These are phyloP conservation scores for Periconia sp. DNA, from an alignment of 2,329 filamentous ascomycete genomes.

Conservation along the genomic window DNA sequence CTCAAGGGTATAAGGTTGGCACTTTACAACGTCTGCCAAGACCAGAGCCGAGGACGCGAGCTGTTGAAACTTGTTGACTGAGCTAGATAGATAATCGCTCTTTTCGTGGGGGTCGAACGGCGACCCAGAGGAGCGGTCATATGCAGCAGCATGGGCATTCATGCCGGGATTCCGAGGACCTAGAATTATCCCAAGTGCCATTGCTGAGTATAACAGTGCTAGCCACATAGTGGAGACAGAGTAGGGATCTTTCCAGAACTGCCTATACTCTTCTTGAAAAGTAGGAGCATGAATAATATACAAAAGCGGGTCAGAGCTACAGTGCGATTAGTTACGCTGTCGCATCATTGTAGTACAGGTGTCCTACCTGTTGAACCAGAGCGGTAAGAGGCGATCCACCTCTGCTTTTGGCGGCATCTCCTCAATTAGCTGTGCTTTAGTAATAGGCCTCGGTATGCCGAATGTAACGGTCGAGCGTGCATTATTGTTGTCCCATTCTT, in stretches of 20 bases:
- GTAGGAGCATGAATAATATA: slow-evolving; percentile 30
- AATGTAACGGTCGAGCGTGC: slow-evolving; percentile 28
- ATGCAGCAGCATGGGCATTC: slow-evolving; percentile 16
- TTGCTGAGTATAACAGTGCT: slow-evolving; percentile 21
- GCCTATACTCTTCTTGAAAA: slow-evolving; percentile 31
- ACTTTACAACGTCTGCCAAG: slow-evolving; percentile 31
- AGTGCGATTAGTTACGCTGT: background rate
- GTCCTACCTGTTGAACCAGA: slow-evolving; percentile 28
- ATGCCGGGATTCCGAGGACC: slow-evolving; percentile 29
- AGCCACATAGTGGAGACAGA: slow-evolving; percentile 28
- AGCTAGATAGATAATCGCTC: slow-evolving; percentile 10
- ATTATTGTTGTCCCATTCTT: slow-evolving; percentile 22
- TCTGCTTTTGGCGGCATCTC: slow-evolving; percentile 33
- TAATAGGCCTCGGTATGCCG: slow-evolving; percentile 24
- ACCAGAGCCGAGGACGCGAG: slow-evolving; percentile 32
- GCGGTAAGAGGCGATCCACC: slow-evolving; percentile 28
- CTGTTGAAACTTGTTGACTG: slow-evolving; percentile 25
- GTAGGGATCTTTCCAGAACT: slow-evolving; percentile 26
- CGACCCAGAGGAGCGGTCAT: slow-evolving; percentile 13
- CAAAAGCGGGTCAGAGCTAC: slow-evolving; percentile 25
- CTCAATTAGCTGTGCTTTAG: slow-evolving; percentile 26
- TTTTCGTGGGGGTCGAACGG: slow-evolving; percentile 4
- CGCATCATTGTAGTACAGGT: background rate
- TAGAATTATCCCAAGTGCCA: slow-evolving; percentile 28
- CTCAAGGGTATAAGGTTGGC: slow-evolving; percentile 28